phyloP scores from a whole-genome alignment of 2,329 filamentous ascomycete genomes.

The Fusarium dimerum region DNA sequence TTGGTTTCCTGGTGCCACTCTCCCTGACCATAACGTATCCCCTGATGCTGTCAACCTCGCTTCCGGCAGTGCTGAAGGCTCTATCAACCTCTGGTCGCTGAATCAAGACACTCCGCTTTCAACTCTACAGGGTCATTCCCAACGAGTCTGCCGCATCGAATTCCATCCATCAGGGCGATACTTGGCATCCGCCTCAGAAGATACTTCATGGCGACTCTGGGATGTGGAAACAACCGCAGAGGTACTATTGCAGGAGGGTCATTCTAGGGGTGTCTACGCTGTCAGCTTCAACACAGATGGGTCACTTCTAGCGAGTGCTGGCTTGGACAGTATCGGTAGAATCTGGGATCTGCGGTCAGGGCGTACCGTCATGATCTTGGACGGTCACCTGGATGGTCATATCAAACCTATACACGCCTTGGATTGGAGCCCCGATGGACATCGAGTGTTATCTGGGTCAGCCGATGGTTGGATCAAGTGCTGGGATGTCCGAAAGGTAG shows the following conservation, averaged over 20 bases:
- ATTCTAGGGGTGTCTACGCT: constrained; percentile 89
- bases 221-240: constrained; percentile 85
- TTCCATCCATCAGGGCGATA: constrained; percentile 92
- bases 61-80: constrained; percentile 85
- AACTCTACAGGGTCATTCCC: constrained; percentile 79
- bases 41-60: constrained; percentile 78
- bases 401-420: constrained; percentile 92
- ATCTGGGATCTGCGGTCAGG: constrained; percentile 95
- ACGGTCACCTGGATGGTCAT: constrained; percentile 77
- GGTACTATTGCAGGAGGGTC: constrained; percentile 86
- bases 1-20: constrained; percentile 83
- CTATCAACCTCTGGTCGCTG: constrained; percentile 88
- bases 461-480: constrained; percentile 96
- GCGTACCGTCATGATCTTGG: constrained; percentile 91
- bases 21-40: constrained; percentile 71
- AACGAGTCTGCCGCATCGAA: constrained; percentile 86
- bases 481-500: constrained; percentile 93
- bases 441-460: constrained; percentile 89
- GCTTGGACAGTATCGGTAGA: constrained; percentile 89
- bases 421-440: constrained; percentile 89
- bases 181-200: constrained; percentile 89
- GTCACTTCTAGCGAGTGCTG: constrained; percentile 86
- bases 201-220: constrained; percentile 97
- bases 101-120: constrained; percentile 81
- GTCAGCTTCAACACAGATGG: constrained; percentile 90